These are phyloP conservation scores for Ophiostoma pallidulum DNA, from an alignment of 2,329 filamentous ascomycete species.

Conservation along the genomic window DNA sequence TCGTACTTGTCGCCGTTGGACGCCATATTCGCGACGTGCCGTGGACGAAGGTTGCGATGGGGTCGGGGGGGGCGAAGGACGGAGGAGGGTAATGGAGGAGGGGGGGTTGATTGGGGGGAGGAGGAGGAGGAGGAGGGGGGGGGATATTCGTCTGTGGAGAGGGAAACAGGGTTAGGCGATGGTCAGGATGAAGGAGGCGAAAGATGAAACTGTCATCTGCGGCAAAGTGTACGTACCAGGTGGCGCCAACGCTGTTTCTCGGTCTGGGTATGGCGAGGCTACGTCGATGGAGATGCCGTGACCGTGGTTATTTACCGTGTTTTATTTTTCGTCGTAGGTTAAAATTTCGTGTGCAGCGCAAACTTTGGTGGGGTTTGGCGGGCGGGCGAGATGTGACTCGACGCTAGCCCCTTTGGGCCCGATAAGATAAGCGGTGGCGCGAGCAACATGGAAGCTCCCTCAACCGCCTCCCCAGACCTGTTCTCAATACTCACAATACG, in stretches of 20 bases:
- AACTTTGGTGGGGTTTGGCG: slow-evolving; percentile 15
- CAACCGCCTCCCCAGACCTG: no score
- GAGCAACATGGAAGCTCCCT: no score
- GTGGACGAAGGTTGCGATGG: slow-evolving; percentile 19
- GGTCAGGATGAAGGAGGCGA: not conserved
- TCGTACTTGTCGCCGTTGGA: slow-evolving; percentile 55
- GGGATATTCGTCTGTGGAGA: not conserved
- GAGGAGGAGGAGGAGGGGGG: not conserved
- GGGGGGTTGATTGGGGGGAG: not conserved
- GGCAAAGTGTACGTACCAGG: not conserved
- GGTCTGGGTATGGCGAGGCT: slow-evolving; percentile 9
- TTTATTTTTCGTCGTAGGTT: slow-evolving; percentile 12
- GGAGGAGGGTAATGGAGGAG: no score
- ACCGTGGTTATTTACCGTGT: slow-evolving; percentile 10
- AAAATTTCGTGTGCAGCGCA: slow-evolving; percentile 19
- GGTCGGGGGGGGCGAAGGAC: no score
- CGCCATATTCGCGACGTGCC: slow-evolving; percentile 34
- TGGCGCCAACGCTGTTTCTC: not conserved
- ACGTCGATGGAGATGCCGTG: slow-evolving; percentile 9
- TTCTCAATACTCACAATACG: not conserved
- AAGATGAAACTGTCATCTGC: not conserved
- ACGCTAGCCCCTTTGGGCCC: slow-evolving; percentile 13
- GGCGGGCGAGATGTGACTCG: slow-evolving; percentile 10
- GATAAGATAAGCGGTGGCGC: slow-evolving; percentile 14
- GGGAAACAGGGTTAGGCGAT: not conserved